Evolutionary conservation across 768 basidiomycete genomes (phyloP).

Genomic region (Botryobasidium botryosum): DNA sequence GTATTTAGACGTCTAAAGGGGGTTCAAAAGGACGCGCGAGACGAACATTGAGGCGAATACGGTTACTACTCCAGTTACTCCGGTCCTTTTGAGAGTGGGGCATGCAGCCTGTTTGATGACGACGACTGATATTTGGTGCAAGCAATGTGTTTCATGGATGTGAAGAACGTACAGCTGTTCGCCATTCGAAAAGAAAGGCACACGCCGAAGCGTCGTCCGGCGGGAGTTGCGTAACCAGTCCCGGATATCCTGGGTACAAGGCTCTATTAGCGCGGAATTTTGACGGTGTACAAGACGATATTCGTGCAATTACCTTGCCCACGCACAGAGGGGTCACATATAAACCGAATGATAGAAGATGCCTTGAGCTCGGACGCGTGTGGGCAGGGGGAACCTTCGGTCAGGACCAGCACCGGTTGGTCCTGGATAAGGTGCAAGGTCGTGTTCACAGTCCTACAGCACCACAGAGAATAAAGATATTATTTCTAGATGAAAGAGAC

Average conservation of each 20-base stretch:
- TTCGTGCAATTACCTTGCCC: constrained; percentile 31
- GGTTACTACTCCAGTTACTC: constrained; percentile 32
- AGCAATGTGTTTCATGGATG: neutral
- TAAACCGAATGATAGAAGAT: constrained; percentile 56
- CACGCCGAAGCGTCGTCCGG: constrained; percentile 51
- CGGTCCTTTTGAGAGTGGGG: constrained; percentile 39
- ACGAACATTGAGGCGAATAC: constrained; percentile 45
- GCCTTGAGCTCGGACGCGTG: constrained; percentile 25
- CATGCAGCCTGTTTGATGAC: constrained; percentile 41
- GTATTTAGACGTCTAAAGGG: too few relatives aligned
- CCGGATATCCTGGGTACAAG: constrained; percentile 25
- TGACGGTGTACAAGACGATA: neutral
- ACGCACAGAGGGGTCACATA: constrained; percentile 53
- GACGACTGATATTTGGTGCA: neutral
- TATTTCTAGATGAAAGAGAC: constrained; percentile 10
- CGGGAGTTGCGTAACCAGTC: constrained; percentile 51
- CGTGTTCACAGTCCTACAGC: constrained; percentile 39
- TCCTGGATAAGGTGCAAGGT: constrained; percentile 38
- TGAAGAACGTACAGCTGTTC: constrained; percentile 42
- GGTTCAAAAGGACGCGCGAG: too few relatives aligned
- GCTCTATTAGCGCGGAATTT: neutral
- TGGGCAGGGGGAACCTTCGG: constrained; percentile 46
- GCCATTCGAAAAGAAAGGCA: constrained; percentile 71
- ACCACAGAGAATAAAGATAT: neutral
- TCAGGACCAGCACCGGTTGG: constrained; percentile 37